Percentiles rank a stretch among this genome's conserved stretches.
These are phyloP conservation scores for Chlorociboria aeruginascens DNA, from an alignment of 495 filamentous ascomycete species.

Conservation along the genomic window DNA sequence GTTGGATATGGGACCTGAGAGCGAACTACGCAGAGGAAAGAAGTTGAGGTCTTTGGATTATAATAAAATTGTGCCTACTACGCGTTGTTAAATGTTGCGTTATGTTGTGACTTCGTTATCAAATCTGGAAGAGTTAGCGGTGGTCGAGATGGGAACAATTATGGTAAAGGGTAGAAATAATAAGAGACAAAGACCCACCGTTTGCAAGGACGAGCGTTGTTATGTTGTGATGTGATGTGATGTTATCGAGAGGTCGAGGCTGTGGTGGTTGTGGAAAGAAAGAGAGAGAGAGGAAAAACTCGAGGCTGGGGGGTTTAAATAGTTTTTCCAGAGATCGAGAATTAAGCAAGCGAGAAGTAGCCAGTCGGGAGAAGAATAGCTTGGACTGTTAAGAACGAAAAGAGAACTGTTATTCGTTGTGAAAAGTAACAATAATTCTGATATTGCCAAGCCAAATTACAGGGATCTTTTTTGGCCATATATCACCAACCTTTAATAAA, in stretches of 20 bases:
- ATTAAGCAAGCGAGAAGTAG: background rate
- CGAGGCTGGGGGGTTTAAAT: conserved; percentile 3
- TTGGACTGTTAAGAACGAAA: background rate
- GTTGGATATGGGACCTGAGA: no score
- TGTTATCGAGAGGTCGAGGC: background rate
- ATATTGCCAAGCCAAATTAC: no score
- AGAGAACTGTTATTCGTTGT: background rate
- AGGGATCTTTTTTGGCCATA: no score
- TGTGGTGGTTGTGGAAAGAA: conserved; percentile 9
- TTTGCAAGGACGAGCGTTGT: background rate
- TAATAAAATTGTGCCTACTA: no score
- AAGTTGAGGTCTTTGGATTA: no score
- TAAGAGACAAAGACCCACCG: no score
- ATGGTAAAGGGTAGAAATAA: no score
- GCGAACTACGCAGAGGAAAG: no score
- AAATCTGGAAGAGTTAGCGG: no score
- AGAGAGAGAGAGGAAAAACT: background rate
- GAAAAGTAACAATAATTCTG: background rate
- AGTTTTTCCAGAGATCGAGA: background rate
- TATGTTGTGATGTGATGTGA: background rate
- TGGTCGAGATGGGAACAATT: no score
- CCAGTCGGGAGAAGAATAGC: background rate
- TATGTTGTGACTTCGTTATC: background rate
- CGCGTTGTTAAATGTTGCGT: background rate
- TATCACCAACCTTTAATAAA: background rate